phyloP scores from a whole-genome alignment of 2,329 filamentous ascomycete genomes.

The Fusarium ramigenum region DNA sequence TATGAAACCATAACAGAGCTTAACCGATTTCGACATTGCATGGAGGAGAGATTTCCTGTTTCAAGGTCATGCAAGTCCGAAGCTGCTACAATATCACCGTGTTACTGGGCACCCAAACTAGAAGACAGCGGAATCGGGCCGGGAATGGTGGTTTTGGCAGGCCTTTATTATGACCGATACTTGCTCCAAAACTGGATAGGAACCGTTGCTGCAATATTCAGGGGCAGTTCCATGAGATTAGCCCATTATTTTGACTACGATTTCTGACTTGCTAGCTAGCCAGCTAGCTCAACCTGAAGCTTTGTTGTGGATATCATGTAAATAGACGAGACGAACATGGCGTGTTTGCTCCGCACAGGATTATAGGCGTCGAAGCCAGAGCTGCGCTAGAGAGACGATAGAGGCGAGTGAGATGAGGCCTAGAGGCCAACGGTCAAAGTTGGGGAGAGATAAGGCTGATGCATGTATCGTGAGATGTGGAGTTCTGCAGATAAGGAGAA shows the following conservation, averaged over 20 bases:
- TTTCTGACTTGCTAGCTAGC: neutral
- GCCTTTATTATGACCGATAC: neutral
- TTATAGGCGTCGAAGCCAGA: neutral
- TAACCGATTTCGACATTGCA: neutral
- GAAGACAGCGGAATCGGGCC: slow-evolving; percentile 12
- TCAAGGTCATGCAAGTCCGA: neutral
- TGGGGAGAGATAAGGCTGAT: slow-evolving; percentile 30
- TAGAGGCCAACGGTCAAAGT: neutral
- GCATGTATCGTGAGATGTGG: slow-evolving; percentile 24
- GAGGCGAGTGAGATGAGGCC: neutral
- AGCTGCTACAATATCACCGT: neutral
- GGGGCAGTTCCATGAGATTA: slow-evolving; percentile 8
- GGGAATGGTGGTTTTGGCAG: slow-evolving; percentile 4
- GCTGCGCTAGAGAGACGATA: neutral
- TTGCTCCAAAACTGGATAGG: neutral
- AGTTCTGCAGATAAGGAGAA: slow-evolving; percentile 29
- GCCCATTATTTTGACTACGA: neutral
- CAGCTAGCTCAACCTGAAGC: slow-evolving; percentile 1
- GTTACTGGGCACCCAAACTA: neutral
- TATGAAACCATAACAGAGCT: neutral
- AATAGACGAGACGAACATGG: slow-evolving; percentile 8
- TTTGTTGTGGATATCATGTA: slow-evolving; percentile 1
- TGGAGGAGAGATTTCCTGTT: neutral
- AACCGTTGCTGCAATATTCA: slow-evolving; percentile 1
- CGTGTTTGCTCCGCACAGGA: neutral